These are phyloP conservation scores for Phyllosticta capitalensis DNA, from an alignment of 2,329 filamentous ascomycete species.

Conservation along the genomic window DNA sequence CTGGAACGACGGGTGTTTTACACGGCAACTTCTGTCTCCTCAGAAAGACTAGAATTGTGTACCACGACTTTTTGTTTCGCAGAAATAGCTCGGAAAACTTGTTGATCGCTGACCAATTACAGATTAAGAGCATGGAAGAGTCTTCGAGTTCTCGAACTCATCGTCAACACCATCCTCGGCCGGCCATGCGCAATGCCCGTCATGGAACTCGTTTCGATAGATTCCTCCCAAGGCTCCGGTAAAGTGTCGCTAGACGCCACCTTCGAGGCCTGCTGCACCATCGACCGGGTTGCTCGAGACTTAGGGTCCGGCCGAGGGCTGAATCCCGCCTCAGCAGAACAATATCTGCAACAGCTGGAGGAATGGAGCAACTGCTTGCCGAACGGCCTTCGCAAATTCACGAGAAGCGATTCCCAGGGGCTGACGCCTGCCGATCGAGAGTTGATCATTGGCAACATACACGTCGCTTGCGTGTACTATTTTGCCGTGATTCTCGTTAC, in stretches of 20 bases:
- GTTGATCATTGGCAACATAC: slow-evolving; percentile 40
- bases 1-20: too few species aligned
- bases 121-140: slow-evolving; percentile 40
- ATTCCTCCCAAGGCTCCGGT: slow-evolving; percentile 14
- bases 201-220: slow-evolving; percentile 14
- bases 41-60: too few species aligned
- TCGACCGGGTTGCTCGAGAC: background rate
- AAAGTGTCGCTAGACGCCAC: slow-evolving; percentile 16
- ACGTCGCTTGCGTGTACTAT: slow-evolving; percentile 50
- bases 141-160: slow-evolving; percentile 38
- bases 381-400: slow-evolving; percentile 18
- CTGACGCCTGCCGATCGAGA: slow-evolving; percentile 19
- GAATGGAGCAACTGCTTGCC: slow-evolving; percentile 40
- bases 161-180: slow-evolving; percentile 41
- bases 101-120: background rate
- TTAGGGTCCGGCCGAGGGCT: background rate
- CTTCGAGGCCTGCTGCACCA: background rate
- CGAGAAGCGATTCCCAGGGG: slow-evolving; percentile 14
- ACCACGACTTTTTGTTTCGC: too few species aligned
- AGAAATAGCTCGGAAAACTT: too few species aligned
- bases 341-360: slow-evolving; percentile 19
- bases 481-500: slow-evolving; percentile 50
- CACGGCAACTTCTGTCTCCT: too few species aligned
- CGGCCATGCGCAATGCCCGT: slow-evolving; percentile 28
- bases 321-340: slow-evolving; percentile 13